Base-by-base conservation (phyloP, 2,329 filamentous ascomycete genomes). In the Pleomassaria siparia region DNA sequence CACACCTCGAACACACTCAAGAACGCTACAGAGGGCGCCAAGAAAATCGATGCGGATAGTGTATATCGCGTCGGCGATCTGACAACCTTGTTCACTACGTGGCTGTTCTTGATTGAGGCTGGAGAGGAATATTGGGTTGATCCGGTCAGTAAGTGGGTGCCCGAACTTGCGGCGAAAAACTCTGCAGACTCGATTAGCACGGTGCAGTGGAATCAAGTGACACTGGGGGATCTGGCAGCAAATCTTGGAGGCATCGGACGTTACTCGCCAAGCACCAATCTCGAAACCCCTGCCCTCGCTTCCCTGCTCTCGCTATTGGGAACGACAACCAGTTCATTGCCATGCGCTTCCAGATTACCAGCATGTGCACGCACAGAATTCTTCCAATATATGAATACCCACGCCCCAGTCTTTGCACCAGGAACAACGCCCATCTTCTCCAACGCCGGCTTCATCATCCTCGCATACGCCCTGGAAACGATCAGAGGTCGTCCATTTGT, bases 361-460 rank as follows among this genome's bases (percentile, higher is more conserved):
- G 24, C 32, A 20, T 44, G 25, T 13, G 16, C 33, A 28, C 33
- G 29, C 9, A 12, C 25, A 13, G 46, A 47, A 13, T 56, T 53
- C 16, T 28, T 54, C 10, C 15, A 24, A 15, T 47, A 40, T 21
- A 35, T 46, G 11, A 35, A 21, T 6, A 21, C 10, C 6, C 28
- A 44, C 13, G 12, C 37, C 2, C 76, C 77, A 0, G 64, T 73
- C 2, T 79, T 76, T 40, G 56, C 62, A 0, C 70, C 77, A 0
- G 76, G 72, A 49, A 66, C 69, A 0, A 73, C 66, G 4, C 76
- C 78, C 0, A 64, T 72, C 2, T 81, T 81, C 58, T 76, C 77
- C 16, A 80, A 81, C 52, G 62, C 73, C 2, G 77, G 71, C 1
- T 75, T 75, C 18, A 61, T 72, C 1, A 50, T 80, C 3, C 67